Conservation (phyloP, 2,329 filamentous ascomycete genomes). For the Ophiosphaerella korrae region DNA sequence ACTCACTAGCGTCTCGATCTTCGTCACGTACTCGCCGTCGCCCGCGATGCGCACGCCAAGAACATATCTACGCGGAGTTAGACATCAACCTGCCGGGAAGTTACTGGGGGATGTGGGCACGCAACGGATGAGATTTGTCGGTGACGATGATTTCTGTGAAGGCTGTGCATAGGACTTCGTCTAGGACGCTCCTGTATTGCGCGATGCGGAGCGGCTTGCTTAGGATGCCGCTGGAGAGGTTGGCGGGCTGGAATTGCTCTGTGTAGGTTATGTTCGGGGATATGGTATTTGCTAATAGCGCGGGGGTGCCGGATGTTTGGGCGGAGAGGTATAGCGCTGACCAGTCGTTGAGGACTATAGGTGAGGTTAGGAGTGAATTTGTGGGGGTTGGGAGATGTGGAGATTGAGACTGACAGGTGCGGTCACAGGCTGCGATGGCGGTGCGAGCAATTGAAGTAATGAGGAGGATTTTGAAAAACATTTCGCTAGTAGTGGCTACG, state of each 20-base stretch:
- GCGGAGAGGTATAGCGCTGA: slow-evolving; percentile 21
- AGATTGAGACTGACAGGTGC: slow-evolving; percentile 7
- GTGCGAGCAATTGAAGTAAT: background rate
- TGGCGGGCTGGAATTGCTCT: slow-evolving; percentile 21
- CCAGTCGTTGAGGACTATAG: slow-evolving; percentile 17
- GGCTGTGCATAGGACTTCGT: slow-evolving; percentile 22
- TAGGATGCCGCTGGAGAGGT: slow-evolving; percentile 25
- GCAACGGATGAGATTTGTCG: slow-evolving; percentile 1
- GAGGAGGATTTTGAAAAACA: background rate
- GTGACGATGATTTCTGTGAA: slow-evolving; percentile 28
- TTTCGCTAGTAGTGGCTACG: background rate
- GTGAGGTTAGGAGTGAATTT: background rate
- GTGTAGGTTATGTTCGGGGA: slow-evolving; percentile 23
- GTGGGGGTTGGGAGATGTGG: background rate
- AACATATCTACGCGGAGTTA: slow-evolving; percentile 18
- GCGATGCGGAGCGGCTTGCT: slow-evolving; percentile 23
- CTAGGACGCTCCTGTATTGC: slow-evolving; percentile 20
- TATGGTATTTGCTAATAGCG: slow-evolving; percentile 10
- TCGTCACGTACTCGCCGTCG: slow-evolving; percentile 17
- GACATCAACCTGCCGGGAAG: background rate
- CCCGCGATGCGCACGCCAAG: slow-evolving; percentile 23
- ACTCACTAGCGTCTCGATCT: slow-evolving; percentile 27
- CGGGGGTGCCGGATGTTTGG: slow-evolving; percentile 19
- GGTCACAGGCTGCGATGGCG: slow-evolving; percentile 13
- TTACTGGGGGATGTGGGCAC: no score